phyloP scores from a whole-genome alignment of 257 asterid genomes.

The Nicotiana otophora region DNA sequence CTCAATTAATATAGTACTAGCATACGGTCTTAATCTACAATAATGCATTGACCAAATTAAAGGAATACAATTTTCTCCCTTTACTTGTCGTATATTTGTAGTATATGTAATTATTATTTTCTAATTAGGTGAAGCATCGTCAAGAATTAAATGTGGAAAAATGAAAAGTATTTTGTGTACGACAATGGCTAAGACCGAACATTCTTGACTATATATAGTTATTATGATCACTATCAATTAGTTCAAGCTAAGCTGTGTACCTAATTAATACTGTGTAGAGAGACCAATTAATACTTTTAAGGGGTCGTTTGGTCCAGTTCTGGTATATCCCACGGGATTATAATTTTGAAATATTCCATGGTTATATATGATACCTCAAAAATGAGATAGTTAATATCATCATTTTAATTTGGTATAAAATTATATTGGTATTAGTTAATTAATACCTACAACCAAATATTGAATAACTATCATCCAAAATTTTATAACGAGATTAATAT shows the following conservation, averaged over 20 bases:
- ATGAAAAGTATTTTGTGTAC: constrained; percentile 4
- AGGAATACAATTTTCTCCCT: not conserved
- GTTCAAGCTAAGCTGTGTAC: constrained; percentile 30
- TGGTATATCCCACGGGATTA: no score
- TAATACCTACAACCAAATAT: no score
- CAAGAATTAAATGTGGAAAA: not conserved
- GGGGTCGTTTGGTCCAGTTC: no score
- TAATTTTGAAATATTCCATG: no score
- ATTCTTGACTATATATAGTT: constrained; percentile 16
- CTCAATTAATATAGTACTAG: not conserved
- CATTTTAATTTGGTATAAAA: no score
- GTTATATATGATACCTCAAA: no score
- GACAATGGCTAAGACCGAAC: constrained; percentile 35
- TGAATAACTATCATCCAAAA: no score
- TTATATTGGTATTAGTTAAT: no score
- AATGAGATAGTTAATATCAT: no score
- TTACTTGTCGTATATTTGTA: not conserved
- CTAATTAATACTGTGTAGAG: constrained; percentile 28
- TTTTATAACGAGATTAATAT: no score
- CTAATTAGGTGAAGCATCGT: not conserved
- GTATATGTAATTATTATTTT: not conserved
- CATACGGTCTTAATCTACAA: not conserved
- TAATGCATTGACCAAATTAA: not conserved
- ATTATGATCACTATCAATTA: constrained; percentile 7
- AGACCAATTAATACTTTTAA: not conserved